Percentiles rank a stretch among this genome's conserved stretches.
phyloP scores from a whole-genome alignment of 2,329 filamentous ascomycete species.

The Talaromyces sp. region DNA sequence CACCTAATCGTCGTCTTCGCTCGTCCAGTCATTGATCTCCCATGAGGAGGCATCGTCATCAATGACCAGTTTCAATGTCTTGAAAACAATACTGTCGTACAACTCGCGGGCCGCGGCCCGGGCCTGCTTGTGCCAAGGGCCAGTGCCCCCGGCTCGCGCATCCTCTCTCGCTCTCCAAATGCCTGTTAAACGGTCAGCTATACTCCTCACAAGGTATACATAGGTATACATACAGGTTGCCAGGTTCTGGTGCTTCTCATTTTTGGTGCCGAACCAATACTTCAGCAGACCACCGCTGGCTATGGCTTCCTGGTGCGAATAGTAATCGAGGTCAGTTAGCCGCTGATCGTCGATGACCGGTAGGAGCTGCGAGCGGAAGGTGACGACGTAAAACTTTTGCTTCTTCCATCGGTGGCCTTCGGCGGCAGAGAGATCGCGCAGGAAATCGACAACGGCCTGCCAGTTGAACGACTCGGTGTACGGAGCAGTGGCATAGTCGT shows the following conservation, averaged over 20 bases:
- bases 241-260: slow-evolving; percentile 68
- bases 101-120: slow-evolving; percentile 44
- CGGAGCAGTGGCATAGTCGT: slow-evolving; percentile 70
- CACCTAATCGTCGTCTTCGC: not conserved
- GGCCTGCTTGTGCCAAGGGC: slow-evolving; percentile 55
- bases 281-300: slow-evolving; percentile 78
- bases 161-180: slow-evolving; percentile 58
- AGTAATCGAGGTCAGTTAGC: slow-evolving; percentile 69
- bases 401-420: slow-evolving; percentile 55
- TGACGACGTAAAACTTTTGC: slow-evolving; percentile 74
- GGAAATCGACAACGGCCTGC: slow-evolving; percentile 55
- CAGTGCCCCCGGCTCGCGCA: slow-evolving; percentile 56
- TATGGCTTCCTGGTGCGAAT: slow-evolving; percentile 75
- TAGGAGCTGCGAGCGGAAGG: slow-evolving; percentile 72
- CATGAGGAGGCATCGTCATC: slow-evolving; percentile 61
- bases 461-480: slow-evolving; percentile 79
- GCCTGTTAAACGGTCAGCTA: slow-evolving; percentile 51
- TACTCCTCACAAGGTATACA: not conserved
- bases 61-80: slow-evolving; percentile 61
- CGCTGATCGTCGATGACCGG: slow-evolving; percentile 62
- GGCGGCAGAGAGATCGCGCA: slow-evolving; percentile 50
- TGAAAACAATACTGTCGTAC: slow-evolving; percentile 63
- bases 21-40: slow-evolving; percentile 48
- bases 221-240: slow-evolving; percentile 62
- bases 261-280: slow-evolving; percentile 84